Evolutionary conservation across 2,329 filamentous ascomycete species (phyloP).

Genomic region (Botryotinia convoluta): DNA sequence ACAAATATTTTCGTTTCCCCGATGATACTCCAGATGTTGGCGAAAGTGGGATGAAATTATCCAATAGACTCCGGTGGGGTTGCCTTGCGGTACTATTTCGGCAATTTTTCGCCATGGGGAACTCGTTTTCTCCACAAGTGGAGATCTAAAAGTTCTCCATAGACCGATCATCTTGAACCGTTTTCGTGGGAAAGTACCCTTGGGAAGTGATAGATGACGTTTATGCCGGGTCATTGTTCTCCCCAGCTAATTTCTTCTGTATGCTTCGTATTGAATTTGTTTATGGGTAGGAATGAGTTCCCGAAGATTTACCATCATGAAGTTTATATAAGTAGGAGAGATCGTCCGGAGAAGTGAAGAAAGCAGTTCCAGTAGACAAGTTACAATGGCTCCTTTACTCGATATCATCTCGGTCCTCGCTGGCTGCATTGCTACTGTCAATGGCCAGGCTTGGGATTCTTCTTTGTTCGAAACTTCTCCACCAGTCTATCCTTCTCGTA

Average conservation of each 20-base stretch:
- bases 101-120: not conserved
- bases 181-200: not conserved
- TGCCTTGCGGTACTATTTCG: not conserved
- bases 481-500: constrained; percentile 34
- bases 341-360: not conserved
- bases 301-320: constrained; percentile 11
- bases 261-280: not conserved
- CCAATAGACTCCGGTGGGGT: not conserved
- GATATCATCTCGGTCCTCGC: constrained; percentile 12
- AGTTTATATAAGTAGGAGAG: constrained; percentile 2
- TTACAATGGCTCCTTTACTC: constrained; percentile 15
- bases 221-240: not conserved
- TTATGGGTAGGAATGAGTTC: not conserved
- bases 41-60: constrained; percentile 7
- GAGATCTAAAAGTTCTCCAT: not conserved
- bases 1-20: not conserved
- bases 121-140: not conserved
- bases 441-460: constrained; percentile 14
- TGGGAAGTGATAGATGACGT: not conserved
- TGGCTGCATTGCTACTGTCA: constrained; percentile 15
- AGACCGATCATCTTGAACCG: not conserved
- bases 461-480: constrained; percentile 20
- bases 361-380: constrained; percentile 9
- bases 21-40: constrained; percentile 4
- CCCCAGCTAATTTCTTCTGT: not conserved